Evolutionary conservation across 2,329 filamentous ascomycete species (phyloP).

Genomic region (Hymenoscyphus occultus): DNA sequence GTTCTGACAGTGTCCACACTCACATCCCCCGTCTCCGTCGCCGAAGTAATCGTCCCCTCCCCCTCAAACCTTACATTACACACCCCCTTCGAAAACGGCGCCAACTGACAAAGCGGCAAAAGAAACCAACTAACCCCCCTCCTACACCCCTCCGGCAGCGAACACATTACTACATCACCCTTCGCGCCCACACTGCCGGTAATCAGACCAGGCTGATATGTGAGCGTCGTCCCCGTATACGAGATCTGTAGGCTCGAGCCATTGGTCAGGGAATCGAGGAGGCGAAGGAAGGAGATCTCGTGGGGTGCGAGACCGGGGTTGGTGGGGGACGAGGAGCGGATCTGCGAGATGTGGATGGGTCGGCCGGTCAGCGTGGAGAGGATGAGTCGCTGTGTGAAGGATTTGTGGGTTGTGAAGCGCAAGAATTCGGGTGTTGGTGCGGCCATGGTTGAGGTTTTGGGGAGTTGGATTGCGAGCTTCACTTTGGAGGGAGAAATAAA

Average conservation of each 20-base stretch:
- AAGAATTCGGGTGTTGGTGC: constrained; percentile 47
- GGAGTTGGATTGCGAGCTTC: constrained; percentile 8
- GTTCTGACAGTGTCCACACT: constrained; percentile 92
- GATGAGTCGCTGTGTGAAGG: constrained; percentile 79
- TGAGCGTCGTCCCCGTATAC: constrained; percentile 89
- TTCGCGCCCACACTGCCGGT: constrained; percentile 76
- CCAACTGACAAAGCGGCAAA: constrained; percentile 81
- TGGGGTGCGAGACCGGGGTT: constrained; percentile 86
- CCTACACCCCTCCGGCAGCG: constrained; percentile 70
- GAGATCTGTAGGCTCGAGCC: constrained; percentile 93
- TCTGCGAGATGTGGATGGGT: constrained; percentile 88
- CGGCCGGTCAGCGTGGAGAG: constrained; percentile 89
- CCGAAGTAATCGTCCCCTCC: constrained; percentile 85
- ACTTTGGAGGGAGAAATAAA: constrained; percentile 7
- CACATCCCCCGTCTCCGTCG: constrained; percentile 80
- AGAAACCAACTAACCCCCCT: constrained; percentile 91
- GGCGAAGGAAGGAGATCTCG: constrained; percentile 92
- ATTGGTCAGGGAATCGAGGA: constrained; percentile 93
- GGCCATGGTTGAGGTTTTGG: constrained; percentile 27
- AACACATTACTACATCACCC: constrained; percentile 73
- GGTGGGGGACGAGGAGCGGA: constrained; percentile 81
- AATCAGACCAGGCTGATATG: constrained; percentile 89
- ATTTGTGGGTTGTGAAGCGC: constrained; percentile 79
- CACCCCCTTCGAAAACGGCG: constrained; percentile 87
- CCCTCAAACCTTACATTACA: constrained; percentile 89